These are phyloP conservation scores for Mrakia blollopis DNA, from an alignment of 768 basidiomycete genomes.

Conservation along the genomic window DNA sequence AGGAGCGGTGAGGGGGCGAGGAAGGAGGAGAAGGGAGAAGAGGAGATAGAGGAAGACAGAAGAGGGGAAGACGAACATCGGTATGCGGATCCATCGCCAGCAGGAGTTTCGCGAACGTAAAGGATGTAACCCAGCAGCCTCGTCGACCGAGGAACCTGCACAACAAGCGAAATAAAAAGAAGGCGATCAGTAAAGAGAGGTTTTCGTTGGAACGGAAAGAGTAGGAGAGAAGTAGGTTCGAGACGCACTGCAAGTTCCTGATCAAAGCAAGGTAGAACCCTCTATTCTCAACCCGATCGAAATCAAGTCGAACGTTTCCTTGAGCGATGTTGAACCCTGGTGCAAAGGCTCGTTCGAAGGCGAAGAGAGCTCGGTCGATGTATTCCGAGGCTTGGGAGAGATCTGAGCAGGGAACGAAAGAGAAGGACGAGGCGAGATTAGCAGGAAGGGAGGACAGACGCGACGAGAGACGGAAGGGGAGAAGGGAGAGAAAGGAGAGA, in stretches of 20 bases:
- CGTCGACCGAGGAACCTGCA: slow-evolving; percentile 75
- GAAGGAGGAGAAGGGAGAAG: background rate
- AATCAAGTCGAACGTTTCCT: slow-evolving; percentile 79
- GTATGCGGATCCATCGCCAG: slow-evolving; percentile 74
- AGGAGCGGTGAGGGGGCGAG: slow-evolving; percentile 30
- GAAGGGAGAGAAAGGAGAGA: background rate
- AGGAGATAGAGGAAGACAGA: background rate
- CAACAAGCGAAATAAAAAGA: background rate
- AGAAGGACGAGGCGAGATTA: background rate
- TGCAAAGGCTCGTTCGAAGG: slow-evolving; percentile 84
- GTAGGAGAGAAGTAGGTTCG: background rate
- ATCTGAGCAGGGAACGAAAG: slow-evolving; percentile 51
- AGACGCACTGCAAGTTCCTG: slow-evolving; percentile 67
- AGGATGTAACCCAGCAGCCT: slow-evolving; percentile 81
- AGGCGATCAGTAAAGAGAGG: background rate
- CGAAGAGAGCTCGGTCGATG: slow-evolving; percentile 86
- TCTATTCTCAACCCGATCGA: slow-evolving; percentile 82
- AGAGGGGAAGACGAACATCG: slow-evolving; percentile 27
- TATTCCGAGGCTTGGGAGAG: slow-evolving; percentile 77
- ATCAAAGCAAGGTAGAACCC: slow-evolving; percentile 87
- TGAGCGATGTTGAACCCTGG: slow-evolving; percentile 78
- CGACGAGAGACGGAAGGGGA: background rate
- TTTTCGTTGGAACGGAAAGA: background rate
- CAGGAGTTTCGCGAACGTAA: slow-evolving; percentile 83
- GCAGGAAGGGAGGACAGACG: too few relatives aligned